Evolutionary conservation across 2,329 filamentous ascomycete genomes (phyloP).

Genomic region (Beauveria australis): DNA sequence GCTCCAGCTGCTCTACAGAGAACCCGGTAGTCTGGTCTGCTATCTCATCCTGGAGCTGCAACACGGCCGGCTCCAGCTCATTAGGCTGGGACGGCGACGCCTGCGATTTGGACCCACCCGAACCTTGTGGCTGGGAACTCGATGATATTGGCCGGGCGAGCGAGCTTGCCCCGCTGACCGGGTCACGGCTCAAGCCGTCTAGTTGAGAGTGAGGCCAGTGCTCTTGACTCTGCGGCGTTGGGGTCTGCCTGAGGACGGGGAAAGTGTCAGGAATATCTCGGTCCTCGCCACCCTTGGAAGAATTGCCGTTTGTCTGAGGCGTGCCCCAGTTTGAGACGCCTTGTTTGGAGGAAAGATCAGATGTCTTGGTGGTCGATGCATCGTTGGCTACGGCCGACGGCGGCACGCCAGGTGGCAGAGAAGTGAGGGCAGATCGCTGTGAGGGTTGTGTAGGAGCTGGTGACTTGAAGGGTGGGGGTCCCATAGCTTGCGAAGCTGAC

Average conservation of each 20-base stretch:
- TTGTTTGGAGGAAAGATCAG: slow-evolving; percentile 57
- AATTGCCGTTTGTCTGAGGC: slow-evolving; percentile 59
- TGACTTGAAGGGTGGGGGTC: slow-evolving; percentile 34
- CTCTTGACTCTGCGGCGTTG: slow-evolving; percentile 43
- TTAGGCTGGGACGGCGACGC: slow-evolving; percentile 33
- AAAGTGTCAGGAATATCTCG: slow-evolving; percentile 48
- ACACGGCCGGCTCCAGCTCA: slow-evolving; percentile 41
- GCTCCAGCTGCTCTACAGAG: slow-evolving; percentile 89
- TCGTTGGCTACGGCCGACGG: slow-evolving; percentile 64
- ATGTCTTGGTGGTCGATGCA: slow-evolving; percentile 89
- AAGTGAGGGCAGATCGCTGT: slow-evolving; percentile 53
- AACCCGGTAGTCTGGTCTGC: slow-evolving; percentile 64
- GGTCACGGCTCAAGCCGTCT: slow-evolving; percentile 37
- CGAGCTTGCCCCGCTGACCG: slow-evolving; percentile 18
- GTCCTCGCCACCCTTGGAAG: slow-evolving; percentile 23
- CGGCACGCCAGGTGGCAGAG: slow-evolving; percentile 48
- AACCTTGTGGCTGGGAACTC: slow-evolving; percentile 19
- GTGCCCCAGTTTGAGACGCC: slow-evolving; percentile 56
- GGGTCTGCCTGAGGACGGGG: slow-evolving; percentile 22
- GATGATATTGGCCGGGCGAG: slow-evolving; percentile 32
- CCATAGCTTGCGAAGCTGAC: slow-evolving; percentile 41
- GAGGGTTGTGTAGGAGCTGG: slow-evolving; percentile 51
- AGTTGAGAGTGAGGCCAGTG: slow-evolving; percentile 52
- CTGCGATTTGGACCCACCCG: slow-evolving; percentile 2
- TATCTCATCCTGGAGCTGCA: slow-evolving; percentile 53